Evolutionary conservation across 129 eudicot species (phyloP), one percentile per base, ranked within the genome.

Genomic region (Dittrichia graveolens): DNA sequence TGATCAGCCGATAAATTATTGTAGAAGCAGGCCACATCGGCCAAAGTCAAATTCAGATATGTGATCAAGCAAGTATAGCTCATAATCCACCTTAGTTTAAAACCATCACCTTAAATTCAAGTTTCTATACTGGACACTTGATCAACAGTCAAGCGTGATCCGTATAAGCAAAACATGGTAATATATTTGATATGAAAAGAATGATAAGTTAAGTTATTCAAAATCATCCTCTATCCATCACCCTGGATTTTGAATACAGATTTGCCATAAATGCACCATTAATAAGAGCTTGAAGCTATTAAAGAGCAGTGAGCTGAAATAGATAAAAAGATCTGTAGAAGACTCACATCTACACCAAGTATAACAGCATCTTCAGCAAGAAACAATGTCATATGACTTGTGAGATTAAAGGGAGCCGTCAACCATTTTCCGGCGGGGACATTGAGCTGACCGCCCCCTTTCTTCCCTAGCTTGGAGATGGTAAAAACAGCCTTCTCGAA

Each of bases 391-490:
- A 95, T 84, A 69, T 91, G 88, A 70, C 99, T 95, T 0, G 99
- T 95, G 37, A 95, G 80, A 85, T 95, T 95, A 80, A 95, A 95
- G 47, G 99, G 99, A 13, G 88, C 96, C 50, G 99, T 95, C n/a
- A 95, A 69, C 99, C 99, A 95, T 35, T 65, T 43, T 49, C 99
- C 99, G 8, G 99, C 85, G 3, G 99, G 97, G 44, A 95, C 97
- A 83, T 95, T 88, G 3, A 95, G 86, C 96, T 95, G 97, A 3
- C 90, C 99, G 9, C 99, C 96, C 7, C 97, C 97, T 10, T 67
- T 81, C 72, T 85, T 85, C 77, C 87, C 87, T 0, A 91, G 62
- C 85, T 88, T 91, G 0, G 91, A 80, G 46, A 95, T 87, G 4
- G 88, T 75, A 78, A 53, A 57, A 64, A 95, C 55, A 10, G 97